Conservation (phyloP, 148 eudicot genomes). For the Fagopyrum tataricum region DNA sequence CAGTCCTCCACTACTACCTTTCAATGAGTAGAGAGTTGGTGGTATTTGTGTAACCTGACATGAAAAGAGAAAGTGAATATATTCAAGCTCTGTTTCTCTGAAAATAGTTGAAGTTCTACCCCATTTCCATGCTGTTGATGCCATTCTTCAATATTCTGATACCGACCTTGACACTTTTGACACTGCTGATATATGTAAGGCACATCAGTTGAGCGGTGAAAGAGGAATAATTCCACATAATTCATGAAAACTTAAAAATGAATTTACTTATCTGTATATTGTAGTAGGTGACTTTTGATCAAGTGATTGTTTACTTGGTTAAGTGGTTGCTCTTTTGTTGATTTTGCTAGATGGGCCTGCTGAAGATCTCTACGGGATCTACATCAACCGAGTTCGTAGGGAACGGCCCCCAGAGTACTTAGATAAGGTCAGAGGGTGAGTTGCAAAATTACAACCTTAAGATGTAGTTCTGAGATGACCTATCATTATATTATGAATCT, state of each 20-base stretch:
- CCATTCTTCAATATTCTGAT: conserved; percentile 74
- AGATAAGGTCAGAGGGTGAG: conserved; percentile 86
- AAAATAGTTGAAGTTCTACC: conserved; percentile 44
- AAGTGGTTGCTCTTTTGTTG: conserved; percentile 7
- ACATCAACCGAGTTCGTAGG: conserved; percentile 88
- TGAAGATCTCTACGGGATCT: conserved; percentile 95
- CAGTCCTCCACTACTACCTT: conserved; percentile 1
- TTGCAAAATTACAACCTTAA: conserved; percentile 26
- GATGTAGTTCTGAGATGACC: background rate
- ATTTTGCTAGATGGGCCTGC: conserved; percentile 86
- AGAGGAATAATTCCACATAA: too few species aligned
- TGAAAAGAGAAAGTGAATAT: background rate
- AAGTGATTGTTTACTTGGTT: background rate
- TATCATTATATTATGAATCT: background rate
- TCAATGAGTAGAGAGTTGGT: background rate
- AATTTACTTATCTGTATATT: background rate
- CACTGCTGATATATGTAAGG: conserved; percentile 80
- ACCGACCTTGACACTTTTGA: conserved; percentile 70
- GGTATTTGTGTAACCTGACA: background rate
- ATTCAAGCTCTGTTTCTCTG: background rate
- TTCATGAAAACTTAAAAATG: background rate
- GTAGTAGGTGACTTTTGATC: background rate
- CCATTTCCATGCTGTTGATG: conserved; percentile 42
- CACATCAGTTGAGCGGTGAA: conserved; percentile 2
- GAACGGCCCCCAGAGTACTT: conserved; percentile 84